Percentiles rank a stretch among this genome's conserved stretches.
Evolutionary conservation across 2,329 filamentous ascomycete species (phyloP).

Genomic region (Ascochyta rabiei): DNA sequence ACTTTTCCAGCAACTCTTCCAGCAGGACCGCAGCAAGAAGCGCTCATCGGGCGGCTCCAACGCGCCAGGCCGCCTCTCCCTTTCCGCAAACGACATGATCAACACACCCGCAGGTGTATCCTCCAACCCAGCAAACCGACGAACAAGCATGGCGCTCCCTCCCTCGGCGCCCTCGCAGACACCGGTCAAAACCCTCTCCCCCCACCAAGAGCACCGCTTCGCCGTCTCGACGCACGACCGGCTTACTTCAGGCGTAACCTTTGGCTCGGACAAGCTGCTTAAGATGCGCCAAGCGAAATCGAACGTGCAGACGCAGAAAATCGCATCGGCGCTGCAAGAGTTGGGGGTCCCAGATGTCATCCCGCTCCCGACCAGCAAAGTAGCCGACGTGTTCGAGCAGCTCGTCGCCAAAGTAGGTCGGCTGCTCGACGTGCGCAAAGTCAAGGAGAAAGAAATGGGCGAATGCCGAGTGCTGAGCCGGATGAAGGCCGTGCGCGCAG

Average conservation of each 20-base stretch:
- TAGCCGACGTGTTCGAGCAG: constrained; percentile 73
- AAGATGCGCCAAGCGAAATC: constrained; percentile 80
- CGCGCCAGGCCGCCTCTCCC: constrained; percentile 45
- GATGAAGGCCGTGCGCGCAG: constrained; percentile 43
- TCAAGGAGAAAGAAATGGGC: constrained; percentile 75
- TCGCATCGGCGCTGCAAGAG: constrained; percentile 73
- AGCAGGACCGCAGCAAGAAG: constrained; percentile 87
- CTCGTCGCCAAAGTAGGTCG: constrained; percentile 71
- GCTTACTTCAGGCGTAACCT: constrained; percentile 82
- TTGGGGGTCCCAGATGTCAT: constrained; percentile 73
- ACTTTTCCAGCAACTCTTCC: constrained; percentile 81
- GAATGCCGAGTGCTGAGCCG: constrained; percentile 57
- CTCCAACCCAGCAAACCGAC: constrained; percentile 39
- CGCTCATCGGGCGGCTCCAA: constrained; percentile 57
- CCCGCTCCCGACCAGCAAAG: constrained; percentile 74
- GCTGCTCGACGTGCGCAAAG: constrained; percentile 75
- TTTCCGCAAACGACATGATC: constrained; percentile 46
- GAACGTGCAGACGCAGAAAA: constrained; percentile 75
- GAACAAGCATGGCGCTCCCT: constrained; percentile 40
- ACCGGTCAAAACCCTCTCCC: constrained; percentile 61
- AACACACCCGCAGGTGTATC: constrained; percentile 41
- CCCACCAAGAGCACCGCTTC: constrained; percentile 78
- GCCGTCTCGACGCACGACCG: constrained; percentile 87
- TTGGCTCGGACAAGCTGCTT: constrained; percentile 82
- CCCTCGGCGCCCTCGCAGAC: constrained; percentile 43